A percentile compares a stretch with the other conserved stretches of the same genome.
Evolutionary conservation across 2,329 filamentous ascomycete genomes (phyloP).

Genomic region (Alternaria burnsii): DNA sequence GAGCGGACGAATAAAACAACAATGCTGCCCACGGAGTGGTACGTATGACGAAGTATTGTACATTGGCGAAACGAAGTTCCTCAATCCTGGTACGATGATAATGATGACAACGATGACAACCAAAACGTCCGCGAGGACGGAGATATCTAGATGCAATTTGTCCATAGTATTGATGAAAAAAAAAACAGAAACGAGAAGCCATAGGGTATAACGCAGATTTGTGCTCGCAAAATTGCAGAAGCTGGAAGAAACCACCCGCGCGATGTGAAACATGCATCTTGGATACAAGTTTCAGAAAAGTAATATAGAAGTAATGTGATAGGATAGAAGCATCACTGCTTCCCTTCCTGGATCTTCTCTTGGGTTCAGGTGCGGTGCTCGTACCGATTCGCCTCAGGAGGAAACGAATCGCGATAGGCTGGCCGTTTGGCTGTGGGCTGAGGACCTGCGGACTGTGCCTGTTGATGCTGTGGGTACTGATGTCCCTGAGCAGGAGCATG

Average conservation of each 20-base stretch:
- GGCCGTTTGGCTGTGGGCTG: slow-evolving; percentile 19
- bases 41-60: slow-evolving; percentile 16
- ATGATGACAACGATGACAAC: slow-evolving; percentile 6
- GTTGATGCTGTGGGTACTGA: slow-evolving; percentile 23
- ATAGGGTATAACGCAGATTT: slow-evolving; percentile 27
- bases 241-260: slow-evolving; percentile 12
- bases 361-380: slow-evolving; percentile 38
- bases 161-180: neutral
- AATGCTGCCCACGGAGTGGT: slow-evolving; percentile 2
- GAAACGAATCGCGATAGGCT: slow-evolving; percentile 27
- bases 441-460: slow-evolving; percentile 13
- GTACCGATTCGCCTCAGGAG: slow-evolving; percentile 28
- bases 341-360: slow-evolving; percentile 18
- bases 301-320: neutral
- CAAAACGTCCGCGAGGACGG: slow-evolving; percentile 24
- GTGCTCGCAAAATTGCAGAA: slow-evolving; percentile 14
- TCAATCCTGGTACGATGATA: neutral
- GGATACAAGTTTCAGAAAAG: neutral
- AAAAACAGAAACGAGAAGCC: neutral
- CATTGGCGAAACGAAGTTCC: neutral
- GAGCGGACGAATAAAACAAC: neutral
- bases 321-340: slow-evolving; percentile 8
- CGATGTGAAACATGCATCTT: slow-evolving; percentile 4
- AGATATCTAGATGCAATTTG: slow-evolving; percentile 24
- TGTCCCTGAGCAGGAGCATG: slow-evolving; percentile 18